Conservation (phyloP, 2,329 filamentous ascomycete species). For the Microsporum canis region DNA sequence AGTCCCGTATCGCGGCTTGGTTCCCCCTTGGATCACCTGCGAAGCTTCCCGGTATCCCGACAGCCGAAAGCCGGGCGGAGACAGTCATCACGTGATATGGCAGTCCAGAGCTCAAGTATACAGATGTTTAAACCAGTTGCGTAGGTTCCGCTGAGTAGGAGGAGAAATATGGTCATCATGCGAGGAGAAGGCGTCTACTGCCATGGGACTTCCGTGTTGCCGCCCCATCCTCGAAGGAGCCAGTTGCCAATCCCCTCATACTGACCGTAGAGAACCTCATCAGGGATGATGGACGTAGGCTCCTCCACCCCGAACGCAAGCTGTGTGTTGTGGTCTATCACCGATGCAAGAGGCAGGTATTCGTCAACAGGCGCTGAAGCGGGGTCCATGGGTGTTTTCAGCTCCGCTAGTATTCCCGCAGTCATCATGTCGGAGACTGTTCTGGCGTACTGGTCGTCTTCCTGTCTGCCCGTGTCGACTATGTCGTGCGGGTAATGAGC, state of each 20-base stretch:
- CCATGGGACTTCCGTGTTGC: slow-evolving; percentile 21
- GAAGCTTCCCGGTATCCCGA: slow-evolving; percentile 17
- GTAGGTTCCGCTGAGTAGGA: not conserved
- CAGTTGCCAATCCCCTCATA: slow-evolving; percentile 24
- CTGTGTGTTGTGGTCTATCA: slow-evolving; percentile 17
- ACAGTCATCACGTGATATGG: not conserved
- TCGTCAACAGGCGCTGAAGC: slow-evolving; percentile 14
- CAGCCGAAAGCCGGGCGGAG: not conserved
- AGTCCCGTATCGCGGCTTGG: slow-evolving; percentile 14
- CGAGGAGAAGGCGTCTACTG: not conserved
- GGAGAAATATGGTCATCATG: not conserved
- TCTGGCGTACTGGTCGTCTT: slow-evolving; percentile 15
- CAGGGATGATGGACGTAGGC: slow-evolving; percentile 12
- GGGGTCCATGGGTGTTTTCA: slow-evolving; percentile 13
- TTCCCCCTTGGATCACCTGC: slow-evolving; percentile 11
- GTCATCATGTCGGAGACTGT: slow-evolving; percentile 18
- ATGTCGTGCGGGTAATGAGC: slow-evolving; percentile 11
- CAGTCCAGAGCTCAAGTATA: too few species aligned
- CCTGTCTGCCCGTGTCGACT: slow-evolving; percentile 9
- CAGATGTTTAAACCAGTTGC: not conserved
- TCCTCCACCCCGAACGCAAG: slow-evolving; percentile 7
- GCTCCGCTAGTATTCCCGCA: slow-evolving; percentile 16
- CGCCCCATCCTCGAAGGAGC: slow-evolving; percentile 21
- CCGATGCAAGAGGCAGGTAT: slow-evolving; percentile 18
- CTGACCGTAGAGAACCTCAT: slow-evolving; percentile 17